Evolutionary conservation across 2,329 filamentous ascomycete species (phyloP).

Genomic region (Rhinocladiella similis): DNA sequence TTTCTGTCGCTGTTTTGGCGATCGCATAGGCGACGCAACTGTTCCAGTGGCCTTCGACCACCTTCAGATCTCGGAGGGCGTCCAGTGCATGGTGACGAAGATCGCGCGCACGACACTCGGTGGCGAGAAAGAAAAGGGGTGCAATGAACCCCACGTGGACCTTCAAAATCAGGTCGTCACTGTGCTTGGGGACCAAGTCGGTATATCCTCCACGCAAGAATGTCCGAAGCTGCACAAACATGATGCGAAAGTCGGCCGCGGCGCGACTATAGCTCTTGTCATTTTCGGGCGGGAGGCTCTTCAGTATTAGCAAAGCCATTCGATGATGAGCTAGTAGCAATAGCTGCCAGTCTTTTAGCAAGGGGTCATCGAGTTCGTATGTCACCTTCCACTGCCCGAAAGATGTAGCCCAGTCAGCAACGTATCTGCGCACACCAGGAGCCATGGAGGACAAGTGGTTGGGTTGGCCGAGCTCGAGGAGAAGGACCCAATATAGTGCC

Average conservation of each 20-base stretch:
- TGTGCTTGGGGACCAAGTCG: constrained; percentile 6
- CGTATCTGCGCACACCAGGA: constrained; percentile 20
- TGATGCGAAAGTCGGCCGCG: constrained; percentile 21
- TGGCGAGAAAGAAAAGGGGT: constrained; percentile 23
- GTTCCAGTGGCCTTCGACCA: constrained; percentile 22
- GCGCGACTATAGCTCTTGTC: constrained; percentile 15
- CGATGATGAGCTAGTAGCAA: constrained; percentile 19
- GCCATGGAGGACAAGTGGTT: constrained; percentile 12
- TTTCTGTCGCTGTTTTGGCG: constrained; percentile 12
- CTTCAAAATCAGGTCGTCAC: constrained; percentile 11
- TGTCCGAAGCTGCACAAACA: constrained; percentile 20
- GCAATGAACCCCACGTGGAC: constrained; percentile 19
- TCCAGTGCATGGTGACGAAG: constrained; percentile 16
- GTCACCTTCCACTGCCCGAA: constrained; percentile 19
- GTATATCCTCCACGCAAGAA: constrained; percentile 18
- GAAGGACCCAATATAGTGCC: constrained; percentile 18
- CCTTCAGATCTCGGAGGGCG: constrained; percentile 14
- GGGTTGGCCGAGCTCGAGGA: constrained; percentile 16
- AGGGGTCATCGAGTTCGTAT: constrained; percentile 11
- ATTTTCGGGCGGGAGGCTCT: constrained; percentile 18
- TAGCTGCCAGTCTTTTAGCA: constrained; percentile 21
- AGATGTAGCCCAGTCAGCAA: constrained; percentile 17
- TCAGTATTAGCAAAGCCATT: constrained; percentile 19
- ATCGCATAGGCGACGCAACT: constrained; percentile 22
- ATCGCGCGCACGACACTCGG: constrained; percentile 17